Evolutionary conservation across 768 basidiomycete species (phyloP).

Genomic region (Boletus rubroflammeus): DNA sequence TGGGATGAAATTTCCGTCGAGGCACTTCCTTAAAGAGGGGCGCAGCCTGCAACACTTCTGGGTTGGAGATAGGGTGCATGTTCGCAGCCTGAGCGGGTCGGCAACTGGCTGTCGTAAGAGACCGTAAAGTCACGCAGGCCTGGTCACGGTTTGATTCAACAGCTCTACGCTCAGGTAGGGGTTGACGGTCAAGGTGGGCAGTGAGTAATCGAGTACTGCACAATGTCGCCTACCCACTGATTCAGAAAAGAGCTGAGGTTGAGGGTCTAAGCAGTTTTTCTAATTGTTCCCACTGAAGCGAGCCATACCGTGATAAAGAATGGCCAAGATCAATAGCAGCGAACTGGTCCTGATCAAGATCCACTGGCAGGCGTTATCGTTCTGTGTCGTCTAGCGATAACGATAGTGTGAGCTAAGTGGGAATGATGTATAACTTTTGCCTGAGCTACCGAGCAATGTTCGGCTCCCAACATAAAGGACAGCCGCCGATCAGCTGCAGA

Average conservation of each 20-base stretch:
- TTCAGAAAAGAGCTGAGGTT: neutral
- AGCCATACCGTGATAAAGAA: neutral
- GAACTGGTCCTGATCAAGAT: constrained; percentile 19
- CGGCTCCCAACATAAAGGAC: neutral
- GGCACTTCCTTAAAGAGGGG: constrained; percentile 14
- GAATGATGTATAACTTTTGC: constrained; percentile 1
- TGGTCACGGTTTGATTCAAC: neutral
- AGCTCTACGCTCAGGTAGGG: neutral
- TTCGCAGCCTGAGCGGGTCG: constrained; percentile 7
- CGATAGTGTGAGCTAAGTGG: constrained; percentile 14
- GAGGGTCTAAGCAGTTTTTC: neutral
- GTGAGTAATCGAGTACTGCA: neutral
- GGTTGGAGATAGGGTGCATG: constrained; percentile 20
- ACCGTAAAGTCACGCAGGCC: constrained; percentile 8
- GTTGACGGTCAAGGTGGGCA: neutral
- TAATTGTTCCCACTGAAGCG: neutral
- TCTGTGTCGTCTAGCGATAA: constrained; percentile 10
- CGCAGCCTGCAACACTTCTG: constrained; percentile 7
- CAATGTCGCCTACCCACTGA: neutral
- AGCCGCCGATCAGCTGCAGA: neutral
- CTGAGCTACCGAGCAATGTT: neutral
- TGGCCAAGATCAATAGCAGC: neutral
- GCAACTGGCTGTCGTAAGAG: constrained; percentile 22
- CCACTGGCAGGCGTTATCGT: neutral
- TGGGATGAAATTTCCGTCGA: constrained; percentile 13